Evolutionary conservation across 2,329 filamentous ascomycete genomes (phyloP), one percentile per base, ranked within the genome.

Genomic region (Fusarium verticillioides): DNA sequence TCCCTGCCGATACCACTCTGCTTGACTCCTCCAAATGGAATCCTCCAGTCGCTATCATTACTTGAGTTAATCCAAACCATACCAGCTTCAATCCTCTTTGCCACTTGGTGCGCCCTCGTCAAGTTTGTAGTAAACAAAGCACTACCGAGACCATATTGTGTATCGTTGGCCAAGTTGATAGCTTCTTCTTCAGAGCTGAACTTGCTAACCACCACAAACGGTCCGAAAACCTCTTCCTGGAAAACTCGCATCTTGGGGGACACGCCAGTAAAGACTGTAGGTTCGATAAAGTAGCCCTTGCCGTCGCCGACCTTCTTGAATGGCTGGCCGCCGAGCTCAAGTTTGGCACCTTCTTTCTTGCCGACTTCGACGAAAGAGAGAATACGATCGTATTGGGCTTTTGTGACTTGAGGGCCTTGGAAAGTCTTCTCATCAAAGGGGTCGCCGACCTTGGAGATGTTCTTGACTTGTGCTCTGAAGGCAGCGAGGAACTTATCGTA

Each of bases 401-500:
- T 91, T 9, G 91, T 92, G 50, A 94, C 89, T 78, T 94, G 92
- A 0, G 93, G 93, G 1, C 93, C 93, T 78, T 94, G 92, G 83
- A 91, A 93, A 2, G 92, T 94, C 42, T 84, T 85, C 73, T 92
- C 88, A 9, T 87, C 86, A 80, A 94, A 94, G 0, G 92, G 92
- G 77, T 94, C 89, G 61, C 93, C 93, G 18, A 94, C 86, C 58
- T 90, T 88, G 75, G 87, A 91, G 39, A 88, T 87, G 26, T 68
- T 59, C 43, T 73, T 70, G 5, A 73, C 71, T 26, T 73, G 66
- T 0, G 44, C 39, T 18, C 46, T 44, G 23, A 73, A 73, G 4
- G 70, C 70, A 18, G 40, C 66, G 54, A 94, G 81, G 78, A 94
- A 95, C 60, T 89, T 84, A 37, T 93, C 90, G 50, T 89, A 86